These are phyloP conservation scores for Fraxinus greggii DNA, from an alignment of 305 asterid species.

Conservation along the genomic window DNA sequence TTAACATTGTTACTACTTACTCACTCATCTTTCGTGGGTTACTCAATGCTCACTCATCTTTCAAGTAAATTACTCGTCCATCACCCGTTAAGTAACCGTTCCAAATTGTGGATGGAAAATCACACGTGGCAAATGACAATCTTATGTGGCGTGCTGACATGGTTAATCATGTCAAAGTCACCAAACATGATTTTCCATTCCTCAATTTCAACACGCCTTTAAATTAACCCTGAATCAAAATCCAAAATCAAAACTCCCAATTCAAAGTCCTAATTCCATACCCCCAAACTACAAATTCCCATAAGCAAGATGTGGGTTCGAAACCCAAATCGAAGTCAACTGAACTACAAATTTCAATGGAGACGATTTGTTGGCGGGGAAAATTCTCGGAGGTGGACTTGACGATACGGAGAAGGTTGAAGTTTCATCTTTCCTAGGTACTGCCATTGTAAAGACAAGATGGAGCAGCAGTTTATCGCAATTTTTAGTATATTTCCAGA, in stretches of 20 bases:
- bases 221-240: not conserved
- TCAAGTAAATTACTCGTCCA: not conserved
- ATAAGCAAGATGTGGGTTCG: not conserved
- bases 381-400: not conserved
- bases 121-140: not conserved
- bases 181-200: not conserved
- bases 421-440: not conserved
- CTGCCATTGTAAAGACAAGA: not conserved
- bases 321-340: not conserved
- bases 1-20: not conserved
- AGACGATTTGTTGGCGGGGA: not conserved
- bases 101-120: not conserved
- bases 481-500: conserved; percentile 45
- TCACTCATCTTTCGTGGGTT: no score
- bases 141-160: not conserved
- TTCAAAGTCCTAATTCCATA: not conserved
- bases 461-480: not conserved
- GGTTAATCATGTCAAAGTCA: not conserved
- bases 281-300: not conserved
- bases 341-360: not conserved
- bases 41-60: no score
- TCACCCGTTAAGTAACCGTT: not conserved
- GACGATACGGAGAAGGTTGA: not conserved
- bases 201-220: not conserved
- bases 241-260: not conserved